Evolutionary conservation across 768 basidiomycete genomes (phyloP).

Genomic region (Suillus occidentalis): DNA sequence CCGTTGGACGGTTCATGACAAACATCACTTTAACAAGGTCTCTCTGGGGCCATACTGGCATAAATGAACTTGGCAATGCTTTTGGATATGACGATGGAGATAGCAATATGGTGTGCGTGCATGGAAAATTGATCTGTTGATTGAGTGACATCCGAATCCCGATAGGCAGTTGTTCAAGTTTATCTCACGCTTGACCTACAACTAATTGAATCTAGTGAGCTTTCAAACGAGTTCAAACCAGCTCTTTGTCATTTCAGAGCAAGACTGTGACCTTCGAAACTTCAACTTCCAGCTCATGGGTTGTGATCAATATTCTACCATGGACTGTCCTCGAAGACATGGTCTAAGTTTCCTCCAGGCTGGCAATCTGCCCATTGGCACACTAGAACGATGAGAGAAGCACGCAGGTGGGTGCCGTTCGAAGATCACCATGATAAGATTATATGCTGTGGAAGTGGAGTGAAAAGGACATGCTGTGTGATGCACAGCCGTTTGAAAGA

Average conservation of each 20-base stretch:
- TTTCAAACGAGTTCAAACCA: not conserved
- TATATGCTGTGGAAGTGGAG: too few relatives aligned
- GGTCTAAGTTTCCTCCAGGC: constrained; percentile 30
- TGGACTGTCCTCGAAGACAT: constrained; percentile 79
- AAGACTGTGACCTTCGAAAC: constrained; percentile 19
- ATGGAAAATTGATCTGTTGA: too few relatives aligned
- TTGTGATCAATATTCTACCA: constrained; percentile 53
- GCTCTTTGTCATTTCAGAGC: not conserved
- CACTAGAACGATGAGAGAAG: too few relatives aligned
- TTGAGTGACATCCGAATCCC: not conserved
- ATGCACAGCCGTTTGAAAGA: not conserved
- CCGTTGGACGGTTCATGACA: not conserved
- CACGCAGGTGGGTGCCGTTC: too few relatives aligned
- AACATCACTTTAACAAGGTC: not conserved
- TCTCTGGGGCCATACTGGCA: not conserved
- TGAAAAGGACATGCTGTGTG: not conserved
- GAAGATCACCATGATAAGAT: too few relatives aligned
- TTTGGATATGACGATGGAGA: not conserved
- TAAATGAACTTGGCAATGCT: not conserved
- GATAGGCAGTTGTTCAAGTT: not conserved
- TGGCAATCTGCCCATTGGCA: too few relatives aligned
- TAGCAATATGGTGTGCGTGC: not conserved
- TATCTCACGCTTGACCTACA: not conserved
- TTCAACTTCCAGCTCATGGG: constrained; percentile 55
- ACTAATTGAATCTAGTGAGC: not conserved